phyloP scores from a whole-genome alignment of 805 yeast species.

The Cyberlindnera mycetangii region DNA sequence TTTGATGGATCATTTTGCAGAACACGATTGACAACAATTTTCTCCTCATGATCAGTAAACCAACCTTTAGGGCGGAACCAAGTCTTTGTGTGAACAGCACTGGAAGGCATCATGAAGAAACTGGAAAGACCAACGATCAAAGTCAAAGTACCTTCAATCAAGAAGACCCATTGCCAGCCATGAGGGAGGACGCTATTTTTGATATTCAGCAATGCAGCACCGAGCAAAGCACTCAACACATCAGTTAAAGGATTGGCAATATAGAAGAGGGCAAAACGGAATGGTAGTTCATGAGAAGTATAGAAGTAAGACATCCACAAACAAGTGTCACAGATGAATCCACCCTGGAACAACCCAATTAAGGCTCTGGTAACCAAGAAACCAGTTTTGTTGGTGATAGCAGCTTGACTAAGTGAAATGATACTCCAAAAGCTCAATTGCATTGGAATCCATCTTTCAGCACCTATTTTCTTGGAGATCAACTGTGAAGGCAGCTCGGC shows the following conservation, averaged over 20 bases:
- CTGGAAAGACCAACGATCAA: slow-evolving; percentile 47
- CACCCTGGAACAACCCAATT: slow-evolving; percentile 62
- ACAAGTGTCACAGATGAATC: slow-evolving; percentile 63
- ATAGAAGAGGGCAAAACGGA: slow-evolving; percentile 60
- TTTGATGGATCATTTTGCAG: slow-evolving; percentile 61
- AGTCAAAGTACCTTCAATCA: slow-evolving; percentile 62
- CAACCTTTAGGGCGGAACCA: slow-evolving; percentile 50
- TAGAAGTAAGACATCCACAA: slow-evolving; percentile 68
- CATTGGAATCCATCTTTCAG: slow-evolving; percentile 59
- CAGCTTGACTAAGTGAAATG: slow-evolving; percentile 51
- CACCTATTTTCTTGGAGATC: slow-evolving; percentile 60
- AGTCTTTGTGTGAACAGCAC: slow-evolving; percentile 49
- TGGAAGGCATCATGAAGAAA: slow-evolving; percentile 52
- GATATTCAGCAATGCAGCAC: slow-evolving; percentile 52
- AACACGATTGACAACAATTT: slow-evolving; percentile 54
- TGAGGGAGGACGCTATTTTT: slow-evolving; percentile 41
- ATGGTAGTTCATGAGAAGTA: slow-evolving; percentile 53
- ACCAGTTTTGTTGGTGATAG: slow-evolving; percentile 37
- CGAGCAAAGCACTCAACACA: slow-evolving; percentile 45
- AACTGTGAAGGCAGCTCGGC: slow-evolving; percentile 68
- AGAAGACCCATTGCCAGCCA: slow-evolving; percentile 68
- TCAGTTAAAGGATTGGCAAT: slow-evolving; percentile 48
- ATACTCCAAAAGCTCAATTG: slow-evolving; percentile 57
- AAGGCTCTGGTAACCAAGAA: slow-evolving; percentile 49
- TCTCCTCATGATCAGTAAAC: slow-evolving; percentile 52